Percentiles rank a stretch among this genome's conserved stretches.
These are phyloP conservation scores for Thraustotheca clavata DNA, from an alignment of 352 stramenopile genomes.

Conservation along the genomic window DNA sequence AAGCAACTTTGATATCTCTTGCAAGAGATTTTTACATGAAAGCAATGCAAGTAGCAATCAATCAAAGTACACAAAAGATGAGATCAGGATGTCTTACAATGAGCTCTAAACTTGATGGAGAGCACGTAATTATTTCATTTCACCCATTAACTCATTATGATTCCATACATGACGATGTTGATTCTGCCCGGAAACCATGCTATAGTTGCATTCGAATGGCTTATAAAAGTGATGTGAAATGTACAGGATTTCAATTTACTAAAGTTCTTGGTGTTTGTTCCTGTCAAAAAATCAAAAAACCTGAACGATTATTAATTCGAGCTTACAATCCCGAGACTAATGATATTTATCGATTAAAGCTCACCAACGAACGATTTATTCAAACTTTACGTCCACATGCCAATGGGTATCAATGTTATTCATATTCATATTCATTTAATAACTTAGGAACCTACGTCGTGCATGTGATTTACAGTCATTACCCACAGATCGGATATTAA, in stretches of 20 bases:
- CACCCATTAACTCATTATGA: conserved; percentile 34
- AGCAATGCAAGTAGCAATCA: conserved; percentile 30
- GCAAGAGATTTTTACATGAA: conserved; percentile 31
- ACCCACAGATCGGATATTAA: conserved; percentile 2
- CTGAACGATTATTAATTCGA: conserved; percentile 31
- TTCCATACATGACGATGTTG: neutral
- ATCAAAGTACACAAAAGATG: conserved; percentile 28
- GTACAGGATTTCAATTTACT: neutral
- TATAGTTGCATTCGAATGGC: neutral
- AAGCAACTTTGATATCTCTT: conserved; percentile 23
- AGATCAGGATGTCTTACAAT: conserved; percentile 33
- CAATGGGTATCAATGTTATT: too few relatives aligned
- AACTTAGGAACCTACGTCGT: neutral
- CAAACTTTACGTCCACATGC: conserved; percentile 29
- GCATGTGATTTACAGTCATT: conserved; percentile 9
- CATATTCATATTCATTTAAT: too few relatives aligned
- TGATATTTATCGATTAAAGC: conserved; percentile 36
- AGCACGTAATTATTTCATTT: conserved; percentile 49
- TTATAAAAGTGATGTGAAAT: neutral
- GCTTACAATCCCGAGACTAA: conserved; percentile 56
- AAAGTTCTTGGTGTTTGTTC: neutral
- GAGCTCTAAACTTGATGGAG: conserved; percentile 44
- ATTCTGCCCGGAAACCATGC: neutral
- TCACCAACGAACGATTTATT: conserved; percentile 36
- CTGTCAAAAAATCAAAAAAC: neutral